Evolutionary conservation across 2,329 filamentous ascomycete genomes (phyloP), one percentile per base, ranked within the genome.

Genomic region (Blastomyces percursus): DNA sequence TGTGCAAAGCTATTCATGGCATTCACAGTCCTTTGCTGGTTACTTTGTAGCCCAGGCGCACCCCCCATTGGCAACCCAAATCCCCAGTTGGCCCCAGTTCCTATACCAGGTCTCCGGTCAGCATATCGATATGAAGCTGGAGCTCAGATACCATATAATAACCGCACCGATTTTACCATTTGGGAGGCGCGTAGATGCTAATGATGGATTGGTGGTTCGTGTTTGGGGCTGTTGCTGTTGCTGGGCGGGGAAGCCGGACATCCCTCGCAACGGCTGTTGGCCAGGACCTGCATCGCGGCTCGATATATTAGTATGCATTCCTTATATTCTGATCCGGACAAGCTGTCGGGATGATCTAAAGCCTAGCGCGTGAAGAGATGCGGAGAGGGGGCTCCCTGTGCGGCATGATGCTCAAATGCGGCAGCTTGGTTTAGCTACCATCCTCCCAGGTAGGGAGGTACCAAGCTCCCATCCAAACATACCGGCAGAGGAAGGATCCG

Each of bases 81-180:
- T 58, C 80, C 82, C 82, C 82, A 85, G 71, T 81, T 81, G 65
- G 81, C 78, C 69, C 79, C 80, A 68, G 77, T 80, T 60, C 82
- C 82, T 80, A 71, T 21, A 32, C 30, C 62, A 56, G 46, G 64
- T 48, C 44, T 46, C 59, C 48, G 40, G 40, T 21, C 51, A 44
- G 27, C 56, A 55, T 62, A 59, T 58, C 21, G 32, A 63, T 30
- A 58, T 40, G 12, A 55, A 59, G n/a, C 46, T 42, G 27, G 14
- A 62, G 52, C 64, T 55, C 64, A 62, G 42, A 60, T 50, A 64
- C 30, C 27, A 46, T 48, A 59, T 46, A 48, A 59, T 42, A 51
- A 55, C 42, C 57, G 58, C 73, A 83, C 81, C 80, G 64, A 82
- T 73, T 72, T 82, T 82, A 67, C 80, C 80, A 69, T 82, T 82